Base-by-base conservation (phyloP, 2,329 filamentous ascomycete species). In the Diatrype stigma region DNA sequence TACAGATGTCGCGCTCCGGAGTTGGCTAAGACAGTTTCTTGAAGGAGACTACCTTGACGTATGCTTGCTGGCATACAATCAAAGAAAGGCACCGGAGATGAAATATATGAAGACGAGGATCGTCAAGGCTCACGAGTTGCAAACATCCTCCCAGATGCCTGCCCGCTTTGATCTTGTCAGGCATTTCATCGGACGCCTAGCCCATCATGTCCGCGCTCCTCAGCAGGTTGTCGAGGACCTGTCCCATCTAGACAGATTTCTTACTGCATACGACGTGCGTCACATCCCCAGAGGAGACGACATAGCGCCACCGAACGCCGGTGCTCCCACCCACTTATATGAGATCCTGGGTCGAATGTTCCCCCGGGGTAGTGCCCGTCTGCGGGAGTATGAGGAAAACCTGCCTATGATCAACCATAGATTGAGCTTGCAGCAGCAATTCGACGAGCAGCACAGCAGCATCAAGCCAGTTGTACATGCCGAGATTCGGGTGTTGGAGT, bases 401-500 rank as follows among this genome's bases (percentile, higher is more conserved):
- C 51, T 68, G 2, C 16, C 37, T 2, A 26, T 35, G 6, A 60
- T 74, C 55, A 63, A 73, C 50, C 47, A 53, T 2, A 59, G 60
- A 28, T 54, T 59, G 8, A 3, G 57, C 1, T 51, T 73, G 6
- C 52, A 58, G 17, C 12, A 47, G 1, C 46, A 48, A 1, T 54
- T 74, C 19, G 46, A 55, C 5, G 11, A 60, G 10, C 51, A 60
- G 17, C 70, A 69, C 51, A 42, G 47, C 6, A 53, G 61, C 12
- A 64, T 66, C 17, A 59, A 63, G 19, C 63, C 69, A 1, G 28
- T 50, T 2, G 66, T 73, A 11, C 76, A 80, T 54, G 71, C 74
- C 2, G 76, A 80, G 55, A 62, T 80, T 3, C 68, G 73, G 48
- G 60, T 78, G 3, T 59, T 80, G 1, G 74, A 81, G 37, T 63